These are phyloP conservation scores for Hordeum marinum DNA, from an alignment of 176 grass and related monocot genomes.

Conservation along the genomic window DNA sequence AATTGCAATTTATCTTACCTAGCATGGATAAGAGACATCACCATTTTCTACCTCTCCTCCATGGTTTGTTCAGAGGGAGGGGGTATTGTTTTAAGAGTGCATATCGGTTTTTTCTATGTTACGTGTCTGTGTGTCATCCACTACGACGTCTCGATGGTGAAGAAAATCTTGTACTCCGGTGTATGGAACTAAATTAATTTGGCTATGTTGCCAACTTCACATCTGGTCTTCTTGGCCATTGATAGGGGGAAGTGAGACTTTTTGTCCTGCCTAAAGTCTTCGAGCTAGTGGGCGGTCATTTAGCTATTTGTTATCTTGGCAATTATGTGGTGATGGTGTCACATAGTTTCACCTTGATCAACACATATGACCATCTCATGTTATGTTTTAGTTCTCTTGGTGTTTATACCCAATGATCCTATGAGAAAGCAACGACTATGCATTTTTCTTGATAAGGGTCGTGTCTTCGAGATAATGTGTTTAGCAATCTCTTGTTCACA, in stretches of 20 bases:
- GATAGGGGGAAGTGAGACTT: background rate
- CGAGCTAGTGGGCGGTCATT: background rate
- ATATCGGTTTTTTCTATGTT: background rate
- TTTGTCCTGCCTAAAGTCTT: background rate
- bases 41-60: background rate
- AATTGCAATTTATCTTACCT: background rate
- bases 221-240: background rate
- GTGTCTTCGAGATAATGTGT: background rate
- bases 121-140: background rate
- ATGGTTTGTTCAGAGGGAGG: background rate
- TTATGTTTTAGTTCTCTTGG: background rate
- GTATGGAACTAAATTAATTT: background rate
- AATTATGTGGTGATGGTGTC: background rate
- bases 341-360: background rate
- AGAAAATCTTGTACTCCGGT: background rate
- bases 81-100: background rate
- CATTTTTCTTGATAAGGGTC: background rate
- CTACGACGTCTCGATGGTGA: background rate
- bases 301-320: background rate
- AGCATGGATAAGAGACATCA: background rate
- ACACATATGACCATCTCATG: background rate
- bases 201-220: background rate
- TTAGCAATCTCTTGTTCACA: background rate
- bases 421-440: background rate
- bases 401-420: background rate